phyloP scores from a whole-genome alignment of 2,329 filamentous ascomycete species.

The Microdochium trichocladiopsis region DNA sequence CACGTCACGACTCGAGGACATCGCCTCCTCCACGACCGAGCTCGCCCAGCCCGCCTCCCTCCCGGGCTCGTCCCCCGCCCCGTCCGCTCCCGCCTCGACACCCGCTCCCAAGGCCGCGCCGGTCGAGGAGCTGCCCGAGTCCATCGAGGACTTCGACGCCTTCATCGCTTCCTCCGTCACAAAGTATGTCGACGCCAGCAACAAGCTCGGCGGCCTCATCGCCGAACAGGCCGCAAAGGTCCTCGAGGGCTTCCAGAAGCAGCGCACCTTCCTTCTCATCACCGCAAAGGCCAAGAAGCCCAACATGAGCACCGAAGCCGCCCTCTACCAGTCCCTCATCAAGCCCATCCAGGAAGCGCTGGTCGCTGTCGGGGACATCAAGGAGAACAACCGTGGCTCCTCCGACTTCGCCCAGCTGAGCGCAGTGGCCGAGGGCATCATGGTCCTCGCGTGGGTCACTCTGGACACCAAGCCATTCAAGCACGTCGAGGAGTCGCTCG shows the following conservation, averaged over 20 bases:
- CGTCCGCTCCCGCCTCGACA: constrained; percentile 10
- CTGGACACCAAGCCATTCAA: constrained; percentile 77
- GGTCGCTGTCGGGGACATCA: constrained; percentile 70
- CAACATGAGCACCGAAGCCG: constrained; percentile 56
- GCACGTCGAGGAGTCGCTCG: constrained; percentile 76
- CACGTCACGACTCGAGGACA: constrained; percentile 92
- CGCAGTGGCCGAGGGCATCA: constrained; percentile 84
- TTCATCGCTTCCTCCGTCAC: constrained; percentile 69
- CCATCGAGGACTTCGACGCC: constrained; percentile 81
- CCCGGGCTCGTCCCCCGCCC: constrained; percentile 29
- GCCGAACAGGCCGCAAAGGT: constrained; percentile 65
- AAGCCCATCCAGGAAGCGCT: constrained; percentile 83
- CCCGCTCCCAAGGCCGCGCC: constrained; percentile 26
- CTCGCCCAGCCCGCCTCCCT: constrained; percentile 43
- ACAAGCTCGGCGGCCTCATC: constrained; percentile 69
- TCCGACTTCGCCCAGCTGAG: constrained; percentile 75
- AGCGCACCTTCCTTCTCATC: constrained; percentile 82
- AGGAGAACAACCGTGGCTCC: constrained; percentile 72
- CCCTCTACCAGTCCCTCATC: constrained; percentile 67
- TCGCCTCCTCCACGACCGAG: constrained; percentile 70
- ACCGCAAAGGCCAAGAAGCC: constrained; percentile 91
- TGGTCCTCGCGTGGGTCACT: constrained; percentile 84
- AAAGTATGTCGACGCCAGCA: constrained; percentile 71
- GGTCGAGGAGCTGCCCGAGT: constrained; percentile 60
- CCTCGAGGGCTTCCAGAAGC: constrained; percentile 65